These are phyloP conservation scores for Mycena leptocephala DNA, from an alignment of 768 basidiomycete genomes.

Conservation along the genomic window DNA sequence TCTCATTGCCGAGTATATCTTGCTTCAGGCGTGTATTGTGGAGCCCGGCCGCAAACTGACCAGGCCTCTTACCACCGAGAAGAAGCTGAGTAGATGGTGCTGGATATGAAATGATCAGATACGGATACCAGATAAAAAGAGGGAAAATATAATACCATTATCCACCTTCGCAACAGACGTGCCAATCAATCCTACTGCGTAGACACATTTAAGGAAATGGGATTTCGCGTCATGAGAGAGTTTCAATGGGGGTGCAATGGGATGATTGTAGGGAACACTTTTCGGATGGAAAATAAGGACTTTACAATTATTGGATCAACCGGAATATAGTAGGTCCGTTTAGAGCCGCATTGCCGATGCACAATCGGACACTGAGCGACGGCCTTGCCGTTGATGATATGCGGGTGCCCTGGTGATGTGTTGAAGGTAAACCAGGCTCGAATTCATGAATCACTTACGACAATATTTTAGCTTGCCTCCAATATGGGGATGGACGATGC, in stretches of 20 bases:
- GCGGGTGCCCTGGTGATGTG: not conserved
- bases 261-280: slow-evolving; percentile 32
- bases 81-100: slow-evolving; percentile 8
- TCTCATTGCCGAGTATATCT: slow-evolving; percentile 20
- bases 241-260: slow-evolving; percentile 33
- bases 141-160: slow-evolving; percentile 21
- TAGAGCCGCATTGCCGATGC: not conserved
- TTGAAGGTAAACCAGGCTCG: too few species aligned
- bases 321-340: slow-evolving; percentile 9
- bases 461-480: not conserved
- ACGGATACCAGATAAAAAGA: not conserved
- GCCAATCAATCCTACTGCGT: too few species aligned
- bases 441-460: not conserved
- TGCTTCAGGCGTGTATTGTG: slow-evolving; percentile 7
- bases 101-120: slow-evolving; percentile 18
- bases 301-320: slow-evolving; percentile 13
- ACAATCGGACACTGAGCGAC: not conserved
- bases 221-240: not conserved
- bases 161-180: slow-evolving; percentile 36
- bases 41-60: slow-evolving; percentile 15
- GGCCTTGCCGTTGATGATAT: slow-evolving; percentile 7
- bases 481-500: slow-evolving; percentile 8
- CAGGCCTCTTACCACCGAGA: slow-evolving; percentile 15
- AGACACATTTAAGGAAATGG: slow-evolving; percentile 14
- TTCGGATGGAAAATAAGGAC: slow-evolving; percentile 2